Percentiles rank a stretch among this genome's conserved stretches.
These are phyloP conservation scores for Gastroboletus turbinatus DNA, from an alignment of 1,284 basidiomycete genomes.

Conservation along the genomic window DNA sequence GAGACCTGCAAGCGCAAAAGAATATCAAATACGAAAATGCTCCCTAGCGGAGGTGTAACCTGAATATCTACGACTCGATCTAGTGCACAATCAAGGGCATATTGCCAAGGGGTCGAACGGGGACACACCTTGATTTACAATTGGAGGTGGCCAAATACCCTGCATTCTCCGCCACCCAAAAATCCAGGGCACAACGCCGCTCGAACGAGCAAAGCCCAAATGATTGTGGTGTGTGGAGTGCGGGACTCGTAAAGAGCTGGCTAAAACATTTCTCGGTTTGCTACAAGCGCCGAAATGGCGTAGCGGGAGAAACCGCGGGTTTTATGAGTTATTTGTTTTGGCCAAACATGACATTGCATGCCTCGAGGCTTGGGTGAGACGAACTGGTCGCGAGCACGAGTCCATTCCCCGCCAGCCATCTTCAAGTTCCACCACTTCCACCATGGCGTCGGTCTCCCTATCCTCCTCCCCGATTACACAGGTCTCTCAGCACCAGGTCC, in stretches of 20 bases:
- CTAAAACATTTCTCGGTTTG: not conserved
- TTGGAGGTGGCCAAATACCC: not conserved
- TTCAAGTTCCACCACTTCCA: conserved; percentile 24
- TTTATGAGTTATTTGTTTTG: conserved; percentile 29
- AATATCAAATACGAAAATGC: conserved; percentile 27
- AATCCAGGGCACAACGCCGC: not conserved
- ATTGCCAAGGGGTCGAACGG: conserved; percentile 2
- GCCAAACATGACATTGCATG: conserved; percentile 30
- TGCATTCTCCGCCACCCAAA: conserved; percentile 3
- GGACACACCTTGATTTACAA: conserved; percentile 7
- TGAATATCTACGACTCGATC: conserved; percentile 7
- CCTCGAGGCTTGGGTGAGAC: conserved; percentile 35
- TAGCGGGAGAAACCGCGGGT: not conserved
- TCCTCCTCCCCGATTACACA: conserved; percentile 83
- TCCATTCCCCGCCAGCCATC: conserved; percentile 10
- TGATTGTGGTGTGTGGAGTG: not conserved
- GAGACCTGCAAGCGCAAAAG: conserved; percentile 8
- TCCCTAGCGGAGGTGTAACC: not conserved
- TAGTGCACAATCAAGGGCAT: conserved; percentile 15
- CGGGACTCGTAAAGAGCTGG: not conserved
- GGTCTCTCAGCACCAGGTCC: conserved; percentile 67
- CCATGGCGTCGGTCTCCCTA: conserved; percentile 51
- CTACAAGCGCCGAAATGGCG: not conserved
- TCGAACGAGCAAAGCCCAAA: not conserved
- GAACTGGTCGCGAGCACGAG: conserved; percentile 18